These are phyloP conservation scores for Beauveria pseudobassiana DNA, from an alignment of 2,329 filamentous ascomycete species.

Conservation along the genomic window DNA sequence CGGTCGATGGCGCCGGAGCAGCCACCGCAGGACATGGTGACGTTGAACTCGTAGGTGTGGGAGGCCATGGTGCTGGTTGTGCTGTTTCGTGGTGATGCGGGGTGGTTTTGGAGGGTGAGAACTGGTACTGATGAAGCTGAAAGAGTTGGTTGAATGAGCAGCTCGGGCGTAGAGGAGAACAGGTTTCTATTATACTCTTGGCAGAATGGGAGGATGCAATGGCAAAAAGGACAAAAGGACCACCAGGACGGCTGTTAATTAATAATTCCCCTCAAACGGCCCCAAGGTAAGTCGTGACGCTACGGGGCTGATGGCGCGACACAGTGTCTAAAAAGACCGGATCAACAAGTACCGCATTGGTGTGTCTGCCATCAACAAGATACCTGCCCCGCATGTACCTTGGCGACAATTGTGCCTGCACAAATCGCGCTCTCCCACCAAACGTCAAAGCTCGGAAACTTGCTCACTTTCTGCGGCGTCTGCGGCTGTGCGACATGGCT, in stretches of 20 bases:
- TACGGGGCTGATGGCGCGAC: conserved; percentile 8
- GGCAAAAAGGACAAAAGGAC: neutral
- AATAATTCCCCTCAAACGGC: conserved; percentile 8
- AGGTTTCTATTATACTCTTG: neutral
- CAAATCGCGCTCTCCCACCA: neutral
- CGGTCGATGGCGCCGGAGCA: conserved; percentile 92
- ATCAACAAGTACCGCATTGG: neutral
- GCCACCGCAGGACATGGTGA: conserved; percentile 90
- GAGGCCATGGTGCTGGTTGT: conserved; percentile 59
- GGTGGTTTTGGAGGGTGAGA: neutral
- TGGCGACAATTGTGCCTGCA: conserved; percentile 2
- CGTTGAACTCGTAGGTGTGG: conserved; percentile 92
- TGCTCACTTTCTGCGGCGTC: neutral
- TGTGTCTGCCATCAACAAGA: rapidly evolving
- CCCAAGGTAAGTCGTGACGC: conserved; percentile 1
- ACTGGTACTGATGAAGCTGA: neutral
- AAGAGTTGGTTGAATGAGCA: neutral
- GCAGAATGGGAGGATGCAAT: neutral
- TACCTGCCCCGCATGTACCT: conserved; percentile 3
- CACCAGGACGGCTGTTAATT: neutral
- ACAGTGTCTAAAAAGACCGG: neutral
- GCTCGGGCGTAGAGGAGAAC: neutral
- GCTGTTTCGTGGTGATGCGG: conserved; percentile 11
- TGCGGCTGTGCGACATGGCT: conserved; percentile 1
- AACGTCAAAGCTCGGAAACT: conserved; percentile 11